phyloP scores from a whole-genome alignment of 805 yeast genomes.

The Yamadazyma akitaensis region DNA sequence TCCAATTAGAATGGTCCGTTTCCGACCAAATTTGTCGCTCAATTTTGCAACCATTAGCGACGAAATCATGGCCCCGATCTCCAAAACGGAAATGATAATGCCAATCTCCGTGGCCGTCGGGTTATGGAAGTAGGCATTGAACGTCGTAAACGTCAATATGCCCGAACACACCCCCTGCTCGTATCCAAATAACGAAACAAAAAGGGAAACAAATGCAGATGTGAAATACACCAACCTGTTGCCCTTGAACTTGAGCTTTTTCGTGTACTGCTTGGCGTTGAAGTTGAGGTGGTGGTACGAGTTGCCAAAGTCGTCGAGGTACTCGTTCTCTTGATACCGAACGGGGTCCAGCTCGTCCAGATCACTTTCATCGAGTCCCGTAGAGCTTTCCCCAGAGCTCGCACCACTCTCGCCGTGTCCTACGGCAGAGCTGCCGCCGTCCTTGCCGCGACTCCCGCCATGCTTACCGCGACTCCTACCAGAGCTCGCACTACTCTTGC shows the following conservation, averaged over 20 bases:
- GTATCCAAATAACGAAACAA: conserved; percentile 39
- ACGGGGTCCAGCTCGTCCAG: conserved; percentile 13
- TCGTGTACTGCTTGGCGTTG: conserved; percentile 31
- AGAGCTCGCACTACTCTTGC: background rate
- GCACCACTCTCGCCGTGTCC: no score
- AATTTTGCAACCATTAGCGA: conserved; percentile 75
- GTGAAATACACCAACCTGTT: conserved; percentile 40
- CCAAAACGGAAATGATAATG: conserved; percentile 82
- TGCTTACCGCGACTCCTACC: conserved; percentile 2
- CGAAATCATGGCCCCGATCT: conserved; percentile 80
- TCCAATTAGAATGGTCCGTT: conserved; percentile 76
- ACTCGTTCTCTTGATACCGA: conserved; percentile 12
- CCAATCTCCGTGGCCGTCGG: conserved; percentile 79
- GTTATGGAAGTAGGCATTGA: conserved; percentile 63
- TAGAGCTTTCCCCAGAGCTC: no score
- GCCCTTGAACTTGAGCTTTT: conserved; percentile 34
- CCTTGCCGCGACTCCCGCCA: conserved; percentile 8
- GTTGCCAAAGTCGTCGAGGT: conserved; percentile 32
- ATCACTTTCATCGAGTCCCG: no score
- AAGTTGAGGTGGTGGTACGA: conserved; percentile 35
- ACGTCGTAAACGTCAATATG: conserved; percentile 69
- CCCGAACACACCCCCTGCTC: conserved; percentile 87
- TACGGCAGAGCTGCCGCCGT: no score
- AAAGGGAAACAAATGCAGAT: conserved; percentile 42
- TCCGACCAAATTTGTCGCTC: conserved; percentile 76